Conservation (phyloP, 164 flowering plant species). For the Umbellularia californica region DNA sequence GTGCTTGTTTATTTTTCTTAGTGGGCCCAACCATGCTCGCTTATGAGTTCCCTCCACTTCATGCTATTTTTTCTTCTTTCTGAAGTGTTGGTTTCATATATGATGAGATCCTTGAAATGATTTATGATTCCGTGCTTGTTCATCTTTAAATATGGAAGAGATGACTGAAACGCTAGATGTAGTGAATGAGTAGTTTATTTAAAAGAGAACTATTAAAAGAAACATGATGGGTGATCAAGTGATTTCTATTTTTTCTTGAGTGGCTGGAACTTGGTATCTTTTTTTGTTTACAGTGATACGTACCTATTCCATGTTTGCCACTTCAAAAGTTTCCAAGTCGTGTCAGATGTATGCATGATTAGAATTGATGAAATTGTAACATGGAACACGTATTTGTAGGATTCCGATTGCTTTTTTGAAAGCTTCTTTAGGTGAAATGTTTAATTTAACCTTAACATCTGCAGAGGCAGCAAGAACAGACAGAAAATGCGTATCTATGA, state of each 20-base stretch:
- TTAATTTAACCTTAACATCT: no score
- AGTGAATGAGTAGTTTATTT: not conserved
- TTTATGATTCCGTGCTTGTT: not conserved
- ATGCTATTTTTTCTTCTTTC: not conserved
- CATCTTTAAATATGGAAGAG: not conserved
- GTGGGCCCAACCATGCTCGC: not conserved
- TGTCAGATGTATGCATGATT: no score
- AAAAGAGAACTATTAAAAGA: not conserved
- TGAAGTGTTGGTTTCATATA: not conserved
- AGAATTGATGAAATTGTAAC: no score
- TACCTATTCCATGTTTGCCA: no score
- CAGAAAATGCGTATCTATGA: no score
- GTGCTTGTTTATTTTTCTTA: not conserved
- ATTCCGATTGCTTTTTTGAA: no score
- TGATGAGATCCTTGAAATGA: not conserved
- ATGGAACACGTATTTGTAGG: no score
- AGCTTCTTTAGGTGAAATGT: no score
- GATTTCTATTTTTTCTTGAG: not conserved
- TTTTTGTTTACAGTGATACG: not conserved
- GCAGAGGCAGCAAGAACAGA: no score
- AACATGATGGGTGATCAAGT: not conserved
- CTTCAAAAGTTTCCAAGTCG: no score
- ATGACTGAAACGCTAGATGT: not conserved
- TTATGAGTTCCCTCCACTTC: not conserved
- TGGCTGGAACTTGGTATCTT: not conserved